phyloP scores from a whole-genome alignment of 169 alveolate species.

The Amoebophrya sp. region DNA sequence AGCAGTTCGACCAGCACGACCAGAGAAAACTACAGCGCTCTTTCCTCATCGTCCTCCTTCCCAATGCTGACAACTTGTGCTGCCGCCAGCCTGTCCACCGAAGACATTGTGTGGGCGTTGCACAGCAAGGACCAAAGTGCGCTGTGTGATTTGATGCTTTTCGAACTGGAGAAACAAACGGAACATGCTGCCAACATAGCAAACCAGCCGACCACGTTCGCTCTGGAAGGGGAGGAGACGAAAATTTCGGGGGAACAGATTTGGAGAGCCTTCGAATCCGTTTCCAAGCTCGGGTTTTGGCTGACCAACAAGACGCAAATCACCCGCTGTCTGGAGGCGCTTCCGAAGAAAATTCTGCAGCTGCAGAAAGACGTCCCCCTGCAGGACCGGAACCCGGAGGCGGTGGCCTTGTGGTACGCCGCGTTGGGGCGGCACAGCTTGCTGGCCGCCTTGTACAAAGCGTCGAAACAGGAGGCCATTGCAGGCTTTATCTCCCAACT shows the following conservation, averaged over 20 bases:
- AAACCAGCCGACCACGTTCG: too few species aligned
- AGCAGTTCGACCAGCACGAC: too few species aligned
- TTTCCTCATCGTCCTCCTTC: too few species aligned
- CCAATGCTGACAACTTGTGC: neutral
- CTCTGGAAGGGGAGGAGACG: neutral
- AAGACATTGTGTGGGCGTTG: neutral
- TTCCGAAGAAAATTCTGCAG: neutral
- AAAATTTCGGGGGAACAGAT: neutral
- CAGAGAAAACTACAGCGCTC: too few species aligned
- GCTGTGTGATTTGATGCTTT: neutral
- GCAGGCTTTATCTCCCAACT: neutral
- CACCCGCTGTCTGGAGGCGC: neutral
- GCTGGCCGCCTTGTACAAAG: neutral
- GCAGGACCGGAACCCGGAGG: neutral
- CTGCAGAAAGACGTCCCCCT: neutral
- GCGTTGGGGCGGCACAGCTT: neutral
- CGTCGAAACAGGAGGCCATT: neutral
- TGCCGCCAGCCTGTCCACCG: neutral
- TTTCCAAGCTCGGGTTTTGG: neutral
- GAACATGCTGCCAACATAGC: too few species aligned
- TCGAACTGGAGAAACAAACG: too few species aligned
- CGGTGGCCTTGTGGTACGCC: neutral
- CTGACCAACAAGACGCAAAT: neutral
- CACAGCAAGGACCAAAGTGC: neutral
- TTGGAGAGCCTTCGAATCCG: neutral